phyloP scores from a whole-genome alignment of 371 early-diverging fungal genomes.

The Saksenaea vasiformis region DNA sequence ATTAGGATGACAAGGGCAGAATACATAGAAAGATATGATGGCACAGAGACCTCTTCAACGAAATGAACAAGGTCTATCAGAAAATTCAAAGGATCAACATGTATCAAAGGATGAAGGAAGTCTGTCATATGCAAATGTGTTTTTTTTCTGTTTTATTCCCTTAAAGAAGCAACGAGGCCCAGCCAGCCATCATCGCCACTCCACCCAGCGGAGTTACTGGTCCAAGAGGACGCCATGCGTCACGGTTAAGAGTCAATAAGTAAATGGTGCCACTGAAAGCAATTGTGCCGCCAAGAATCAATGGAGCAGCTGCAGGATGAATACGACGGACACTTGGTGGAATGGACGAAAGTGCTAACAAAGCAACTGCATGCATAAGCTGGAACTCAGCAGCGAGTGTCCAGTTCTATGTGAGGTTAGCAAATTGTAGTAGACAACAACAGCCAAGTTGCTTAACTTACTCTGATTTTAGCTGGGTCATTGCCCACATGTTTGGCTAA shows the following conservation, averaged over 20 bases:
- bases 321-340: conserved; percentile 42
- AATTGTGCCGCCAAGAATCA: conserved; percentile 62
- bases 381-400: conserved; percentile 69
- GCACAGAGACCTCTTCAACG: too few species aligned
- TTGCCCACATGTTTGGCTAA: conserved; percentile 66
- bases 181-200: conserved; percentile 68
- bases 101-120: too few species aligned
- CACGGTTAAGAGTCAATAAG: conserved; percentile 49
- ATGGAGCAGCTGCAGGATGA: conserved; percentile 45
- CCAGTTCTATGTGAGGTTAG: conserved; percentile 54
- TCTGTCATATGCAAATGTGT: too few species aligned
- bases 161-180: conserved; percentile 66
- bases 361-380: conserved; percentile 65
- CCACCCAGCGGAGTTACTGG: conserved; percentile 83
- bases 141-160: too few species aligned
- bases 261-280: conserved; percentile 75
- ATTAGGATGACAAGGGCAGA: too few species aligned
- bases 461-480: conserved; percentile 56
- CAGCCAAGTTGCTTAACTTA: background rate
- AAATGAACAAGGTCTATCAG: too few species aligned
- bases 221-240: conserved; percentile 53
- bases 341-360: conserved; percentile 58
- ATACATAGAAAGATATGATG: too few species aligned
- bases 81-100: too few species aligned
- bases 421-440: background rate